These are phyloP conservation scores for Chlamydomonas asymmetrica DNA, from an alignment of 139 green algal genomes.

Conservation along the genomic window DNA sequence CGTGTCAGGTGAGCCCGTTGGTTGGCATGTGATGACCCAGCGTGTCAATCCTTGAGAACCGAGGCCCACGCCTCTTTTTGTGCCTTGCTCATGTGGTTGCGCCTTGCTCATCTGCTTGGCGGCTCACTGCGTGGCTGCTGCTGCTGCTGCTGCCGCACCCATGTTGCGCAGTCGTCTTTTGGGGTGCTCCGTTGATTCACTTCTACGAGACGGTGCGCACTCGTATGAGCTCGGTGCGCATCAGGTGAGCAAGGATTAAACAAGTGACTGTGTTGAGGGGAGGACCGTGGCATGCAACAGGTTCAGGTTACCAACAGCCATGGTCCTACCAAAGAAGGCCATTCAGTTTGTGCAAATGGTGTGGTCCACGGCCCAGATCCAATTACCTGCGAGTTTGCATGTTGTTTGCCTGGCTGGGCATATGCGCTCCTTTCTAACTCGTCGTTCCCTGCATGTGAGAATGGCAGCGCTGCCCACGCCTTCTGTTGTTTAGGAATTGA, in stretches of 20 bases:
- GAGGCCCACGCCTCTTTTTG: conserved; percentile 11
- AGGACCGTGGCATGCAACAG: background rate
- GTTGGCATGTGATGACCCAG: background rate
- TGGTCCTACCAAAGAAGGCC: background rate
- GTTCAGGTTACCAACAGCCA: background rate
- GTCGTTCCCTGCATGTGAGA: background rate
- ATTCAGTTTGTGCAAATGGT: background rate
- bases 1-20: conserved; percentile 25
- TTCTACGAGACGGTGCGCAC: conserved; percentile 42
- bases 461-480: background rate
- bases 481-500: background rate
- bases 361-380: background rate
- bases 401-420: background rate
- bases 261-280: no score
- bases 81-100: no score
- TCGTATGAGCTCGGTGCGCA: conserved; percentile 23
- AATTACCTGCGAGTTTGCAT: background rate
- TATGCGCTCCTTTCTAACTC: background rate
- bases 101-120: background rate
- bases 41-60: background rate
- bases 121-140: conserved; percentile 19
- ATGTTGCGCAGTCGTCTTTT: conserved; percentile 88
- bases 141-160: no score
- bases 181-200: conserved; percentile 51
- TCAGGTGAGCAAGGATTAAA: no score